A percentile compares a stretch with the other conserved stretches of the same genome.
Conservation (phyloP, 352 stramenopile species). For the Globisporangium mamillatum region DNA sequence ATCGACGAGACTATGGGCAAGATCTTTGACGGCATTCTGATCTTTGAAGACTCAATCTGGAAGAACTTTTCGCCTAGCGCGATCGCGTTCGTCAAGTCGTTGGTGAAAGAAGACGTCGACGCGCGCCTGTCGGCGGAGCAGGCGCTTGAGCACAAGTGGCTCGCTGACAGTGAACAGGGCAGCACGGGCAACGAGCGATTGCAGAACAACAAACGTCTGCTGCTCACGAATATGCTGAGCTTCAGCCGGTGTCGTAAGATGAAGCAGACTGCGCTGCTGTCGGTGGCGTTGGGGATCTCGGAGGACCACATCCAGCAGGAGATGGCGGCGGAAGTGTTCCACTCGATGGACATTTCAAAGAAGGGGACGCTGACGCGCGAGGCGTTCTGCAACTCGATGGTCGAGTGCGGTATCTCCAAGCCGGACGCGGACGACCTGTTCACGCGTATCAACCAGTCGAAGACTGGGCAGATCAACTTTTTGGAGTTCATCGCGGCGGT, state of each 20-base stretch:
- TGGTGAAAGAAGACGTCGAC: conserved; percentile 75
- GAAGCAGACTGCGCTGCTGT: conserved; percentile 73
- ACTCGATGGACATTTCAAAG: conserved; percentile 84
- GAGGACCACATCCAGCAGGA: conserved; percentile 74
- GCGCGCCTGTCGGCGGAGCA: conserved; percentile 58
- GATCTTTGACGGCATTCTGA: conserved; percentile 73
- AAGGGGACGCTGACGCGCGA: conserved; percentile 87
- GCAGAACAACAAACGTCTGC: conserved; percentile 53
- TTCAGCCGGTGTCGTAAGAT: conserved; percentile 75
- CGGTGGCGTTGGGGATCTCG: conserved; percentile 65
- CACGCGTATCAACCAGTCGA: conserved; percentile 74
- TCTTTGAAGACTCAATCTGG: conserved; percentile 71
- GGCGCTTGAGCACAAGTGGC: conserved; percentile 69
- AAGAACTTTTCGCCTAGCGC: conserved; percentile 54
- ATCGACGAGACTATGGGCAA: conserved; percentile 82
- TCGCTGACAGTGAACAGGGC: conserved; percentile 25
- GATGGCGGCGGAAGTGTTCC: conserved; percentile 81
- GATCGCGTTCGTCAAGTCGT: conserved; percentile 78
- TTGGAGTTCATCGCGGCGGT: conserved; percentile 95
- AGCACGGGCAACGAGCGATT: conserved; percentile 29
- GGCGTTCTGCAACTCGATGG: conserved; percentile 91
- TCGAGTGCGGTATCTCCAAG: conserved; percentile 80
- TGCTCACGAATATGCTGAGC: conserved; percentile 77
- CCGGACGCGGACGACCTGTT: conserved; percentile 83
- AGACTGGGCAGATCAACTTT: conserved; percentile 89